Percentiles rank a stretch among this genome's conserved stretches.
These are phyloP conservation scores for Talaromyces sp. DNA, from an alignment of 2,329 filamentous ascomycete genomes.

Conservation along the genomic window DNA sequence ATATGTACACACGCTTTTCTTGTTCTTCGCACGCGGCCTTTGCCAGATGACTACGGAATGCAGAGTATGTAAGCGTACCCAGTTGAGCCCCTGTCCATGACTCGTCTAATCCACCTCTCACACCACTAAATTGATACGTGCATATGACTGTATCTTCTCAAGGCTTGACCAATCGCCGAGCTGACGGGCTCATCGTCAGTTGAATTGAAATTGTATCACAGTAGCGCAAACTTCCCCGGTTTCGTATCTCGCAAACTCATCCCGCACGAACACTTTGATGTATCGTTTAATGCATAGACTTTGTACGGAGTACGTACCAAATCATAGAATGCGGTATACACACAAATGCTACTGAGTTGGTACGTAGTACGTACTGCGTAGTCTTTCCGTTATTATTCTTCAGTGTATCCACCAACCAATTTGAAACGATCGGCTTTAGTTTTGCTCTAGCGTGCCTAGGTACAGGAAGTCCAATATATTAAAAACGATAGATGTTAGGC, in stretches of 20 bases:
- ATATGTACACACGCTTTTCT: background rate
- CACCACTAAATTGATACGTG: background rate
- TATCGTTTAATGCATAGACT: background rate
- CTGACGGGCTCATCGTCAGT: background rate
- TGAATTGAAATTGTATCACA: background rate
- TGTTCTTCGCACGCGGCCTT: background rate
- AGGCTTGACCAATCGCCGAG: background rate
- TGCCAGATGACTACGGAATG: background rate
- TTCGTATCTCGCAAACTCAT: background rate
- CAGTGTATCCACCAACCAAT: background rate
- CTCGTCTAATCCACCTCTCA: background rate
- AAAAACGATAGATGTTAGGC: background rate
- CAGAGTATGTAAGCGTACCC: background rate
- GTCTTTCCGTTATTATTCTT: background rate
- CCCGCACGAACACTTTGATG: background rate
- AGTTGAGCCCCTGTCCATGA: conserved; percentile 4
- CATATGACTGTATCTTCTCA: background rate
- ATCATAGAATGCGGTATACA: background rate
- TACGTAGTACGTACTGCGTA: background rate
- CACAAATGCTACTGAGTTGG: background rate
- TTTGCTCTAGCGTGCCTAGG: background rate
- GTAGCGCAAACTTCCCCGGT: background rate
- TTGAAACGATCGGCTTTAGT: background rate
- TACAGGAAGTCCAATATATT: background rate
- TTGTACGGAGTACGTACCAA: background rate